phyloP scores from a whole-genome alignment of 495 filamentous ascomycete genomes.

The Penicillium ochrochloron region DNA sequence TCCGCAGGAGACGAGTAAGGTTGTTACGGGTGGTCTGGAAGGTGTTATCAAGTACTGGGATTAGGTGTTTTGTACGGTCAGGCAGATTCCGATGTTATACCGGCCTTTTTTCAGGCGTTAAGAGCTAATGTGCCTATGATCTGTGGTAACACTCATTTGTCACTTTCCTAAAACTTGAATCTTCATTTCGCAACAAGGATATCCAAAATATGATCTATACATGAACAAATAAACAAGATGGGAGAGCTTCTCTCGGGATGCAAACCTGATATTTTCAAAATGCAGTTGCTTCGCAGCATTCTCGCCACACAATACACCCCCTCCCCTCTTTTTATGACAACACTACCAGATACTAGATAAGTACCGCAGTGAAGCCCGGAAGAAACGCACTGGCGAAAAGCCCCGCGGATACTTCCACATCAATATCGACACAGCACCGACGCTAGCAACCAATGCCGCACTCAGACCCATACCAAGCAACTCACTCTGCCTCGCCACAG shows the following conservation, averaged over 20 bases:
- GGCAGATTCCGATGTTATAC: slow-evolving; percentile 17
- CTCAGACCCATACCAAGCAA: slow-evolving; percentile 51
- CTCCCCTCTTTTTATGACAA: neutral
- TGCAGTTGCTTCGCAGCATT: neutral
- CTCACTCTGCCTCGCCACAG: slow-evolving; percentile 68
- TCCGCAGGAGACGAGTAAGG: slow-evolving; percentile 91
- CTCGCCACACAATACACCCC: neutral
- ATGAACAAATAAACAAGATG: slow-evolving; percentile 5
- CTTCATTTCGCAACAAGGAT: slow-evolving; percentile 8
- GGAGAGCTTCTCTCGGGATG: neutral
- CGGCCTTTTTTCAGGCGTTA: slow-evolving; percentile 15
- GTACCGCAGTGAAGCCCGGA: slow-evolving; percentile 3
- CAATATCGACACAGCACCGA: slow-evolving; percentile 35
- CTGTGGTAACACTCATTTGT: neutral
- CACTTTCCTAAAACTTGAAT: slow-evolving; percentile 1
- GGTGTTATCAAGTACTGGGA: slow-evolving; percentile 96
- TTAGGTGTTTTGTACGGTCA: slow-evolving; percentile 44
- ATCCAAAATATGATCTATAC: slow-evolving; percentile 3
- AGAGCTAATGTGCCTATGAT: slow-evolving; percentile 3
- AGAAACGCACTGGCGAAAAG: slow-evolving; percentile 21
- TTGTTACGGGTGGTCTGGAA: slow-evolving; percentile 87
- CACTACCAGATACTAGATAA: neutral
- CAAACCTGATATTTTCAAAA: neutral
- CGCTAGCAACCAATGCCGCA: slow-evolving; percentile 30
- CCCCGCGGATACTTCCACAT: slow-evolving; percentile 39